Conservation (phyloP, 148 eudicot genomes). For the Cornus florida region DNA sequence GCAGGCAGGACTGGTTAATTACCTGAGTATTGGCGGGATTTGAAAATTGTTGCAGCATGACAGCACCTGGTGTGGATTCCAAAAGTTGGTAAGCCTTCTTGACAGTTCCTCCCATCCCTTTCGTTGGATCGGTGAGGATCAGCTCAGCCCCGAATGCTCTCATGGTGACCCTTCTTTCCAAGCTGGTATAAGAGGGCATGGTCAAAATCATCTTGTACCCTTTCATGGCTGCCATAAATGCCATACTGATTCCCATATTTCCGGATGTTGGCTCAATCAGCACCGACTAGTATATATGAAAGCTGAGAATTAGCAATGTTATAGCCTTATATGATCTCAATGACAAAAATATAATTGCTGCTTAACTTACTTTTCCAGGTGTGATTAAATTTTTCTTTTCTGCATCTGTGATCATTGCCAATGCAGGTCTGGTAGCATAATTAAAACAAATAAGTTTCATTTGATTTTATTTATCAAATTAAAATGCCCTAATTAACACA, state of each 20-base stretch:
- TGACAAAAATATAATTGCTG: neutral
- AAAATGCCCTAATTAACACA: neutral
- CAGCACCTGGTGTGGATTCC: slow-evolving; percentile 69
- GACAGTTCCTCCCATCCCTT: slow-evolving; percentile 99
- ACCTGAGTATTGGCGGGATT: slow-evolving; percentile 93
- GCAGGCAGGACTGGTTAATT: slow-evolving; percentile 15
- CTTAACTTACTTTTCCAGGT: slow-evolving; percentile 71
- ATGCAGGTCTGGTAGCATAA: slow-evolving; percentile 70
- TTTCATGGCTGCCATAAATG: slow-evolving; percentile 94
- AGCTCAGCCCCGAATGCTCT: slow-evolving; percentile 92
- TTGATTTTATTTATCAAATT: neutral
- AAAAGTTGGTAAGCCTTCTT: slow-evolving; percentile 80
- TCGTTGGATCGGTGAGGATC: slow-evolving; percentile 82
- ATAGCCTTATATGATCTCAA: neutral
- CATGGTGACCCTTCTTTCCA: slow-evolving; percentile 90
- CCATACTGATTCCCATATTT: slow-evolving; percentile 98
- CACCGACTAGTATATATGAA: slow-evolving; percentile 49
- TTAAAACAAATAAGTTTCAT: neutral
- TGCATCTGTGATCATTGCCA: slow-evolving; percentile 85
- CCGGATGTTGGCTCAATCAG: slow-evolving; percentile 98
- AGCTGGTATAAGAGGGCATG: slow-evolving; percentile 96
- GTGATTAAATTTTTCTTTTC: slow-evolving; percentile 79
- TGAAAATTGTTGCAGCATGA: slow-evolving; percentile 91
- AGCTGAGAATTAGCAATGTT: neutral
- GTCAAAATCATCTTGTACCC: slow-evolving; percentile 93